Evolutionary conservation across 306 rosid genomes (phyloP).

Genomic region (Corylus avellana): DNA sequence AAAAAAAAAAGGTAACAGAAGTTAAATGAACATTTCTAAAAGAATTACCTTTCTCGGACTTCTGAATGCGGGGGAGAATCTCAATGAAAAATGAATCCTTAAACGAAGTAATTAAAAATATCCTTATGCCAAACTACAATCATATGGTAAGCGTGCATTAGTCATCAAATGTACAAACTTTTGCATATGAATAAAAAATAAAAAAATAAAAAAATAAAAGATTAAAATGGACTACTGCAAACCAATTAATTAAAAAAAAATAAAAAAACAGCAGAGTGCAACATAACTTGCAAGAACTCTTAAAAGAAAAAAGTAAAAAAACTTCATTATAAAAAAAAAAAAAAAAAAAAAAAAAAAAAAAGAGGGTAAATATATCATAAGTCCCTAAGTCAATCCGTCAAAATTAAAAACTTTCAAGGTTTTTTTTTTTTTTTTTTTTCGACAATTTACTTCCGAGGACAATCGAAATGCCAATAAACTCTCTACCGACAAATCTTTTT

Average conservation of each 20-base stretch:
- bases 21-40: not conserved
- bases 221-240: too few species aligned
- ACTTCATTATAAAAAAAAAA: too few species aligned
- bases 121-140: constrained; percentile 86
- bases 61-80: constrained; percentile 75
- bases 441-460: too few species aligned
- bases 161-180: constrained; percentile 17
- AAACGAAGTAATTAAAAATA: constrained; percentile 84
- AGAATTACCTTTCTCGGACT: constrained; percentile 68
- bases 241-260: not conserved
- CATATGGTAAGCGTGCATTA: constrained; percentile 14
- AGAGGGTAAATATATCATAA: not conserved
- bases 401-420: too few species aligned
- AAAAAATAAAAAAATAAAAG: not conserved
- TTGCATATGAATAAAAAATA: not conserved
- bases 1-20: not conserved
- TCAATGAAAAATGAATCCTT: constrained; percentile 85
- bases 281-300: not conserved
- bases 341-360: not conserved
- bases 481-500: too few species aligned
- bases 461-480: too few species aligned
- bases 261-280: not conserved
- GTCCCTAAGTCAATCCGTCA: too few species aligned
- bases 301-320: not conserved
- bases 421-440: too few species aligned